phyloP scores from a whole-genome alignment of 306 rosid species.

The Geum urbanum region DNA sequence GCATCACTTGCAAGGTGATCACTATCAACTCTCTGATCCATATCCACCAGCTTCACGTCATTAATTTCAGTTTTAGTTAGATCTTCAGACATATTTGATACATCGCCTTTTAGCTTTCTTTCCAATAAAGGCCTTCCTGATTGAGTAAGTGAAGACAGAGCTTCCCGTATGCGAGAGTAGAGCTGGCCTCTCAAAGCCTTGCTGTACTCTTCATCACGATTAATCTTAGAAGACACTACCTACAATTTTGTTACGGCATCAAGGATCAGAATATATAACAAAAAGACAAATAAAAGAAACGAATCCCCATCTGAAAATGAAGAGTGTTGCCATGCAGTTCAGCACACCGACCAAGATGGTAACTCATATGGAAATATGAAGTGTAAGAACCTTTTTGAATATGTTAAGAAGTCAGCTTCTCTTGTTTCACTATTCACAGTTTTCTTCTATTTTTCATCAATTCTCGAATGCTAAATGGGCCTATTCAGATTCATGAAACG shows the following conservation, averaged over 20 bases:
- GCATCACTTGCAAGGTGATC: slow-evolving; percentile 26
- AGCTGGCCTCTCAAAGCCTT: slow-evolving; percentile 56
- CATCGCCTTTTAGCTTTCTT: slow-evolving; percentile 24
- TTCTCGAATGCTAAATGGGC: background rate
- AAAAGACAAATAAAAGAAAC: background rate
- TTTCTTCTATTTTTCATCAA: background rate
- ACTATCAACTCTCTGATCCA: slow-evolving; percentile 24
- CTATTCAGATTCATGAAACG: background rate
- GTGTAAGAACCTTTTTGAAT: background rate
- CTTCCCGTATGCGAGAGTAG: slow-evolving; percentile 53
- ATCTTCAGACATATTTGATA: slow-evolving; percentile 28
- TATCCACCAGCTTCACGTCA: slow-evolving; percentile 15
- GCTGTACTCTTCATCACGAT: slow-evolving; percentile 47
- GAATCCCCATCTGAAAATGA: slow-evolving; percentile 5
- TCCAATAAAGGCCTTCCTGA: slow-evolving; percentile 30
- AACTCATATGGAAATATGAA: background rate
- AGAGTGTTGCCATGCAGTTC: slow-evolving; percentile 9
- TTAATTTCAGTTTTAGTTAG: slow-evolving; percentile 25
- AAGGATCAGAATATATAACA: slow-evolving; percentile 16
- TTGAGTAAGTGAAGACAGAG: slow-evolving; percentile 27
- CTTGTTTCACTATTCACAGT: background rate
- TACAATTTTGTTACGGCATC: slow-evolving; percentile 23
- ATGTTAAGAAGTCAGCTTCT: background rate
- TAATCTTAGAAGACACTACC: slow-evolving; percentile 69
- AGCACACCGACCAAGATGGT: background rate